Conservation (phyloP, 441 rosid species). For the Populus tomentosa region DNA sequence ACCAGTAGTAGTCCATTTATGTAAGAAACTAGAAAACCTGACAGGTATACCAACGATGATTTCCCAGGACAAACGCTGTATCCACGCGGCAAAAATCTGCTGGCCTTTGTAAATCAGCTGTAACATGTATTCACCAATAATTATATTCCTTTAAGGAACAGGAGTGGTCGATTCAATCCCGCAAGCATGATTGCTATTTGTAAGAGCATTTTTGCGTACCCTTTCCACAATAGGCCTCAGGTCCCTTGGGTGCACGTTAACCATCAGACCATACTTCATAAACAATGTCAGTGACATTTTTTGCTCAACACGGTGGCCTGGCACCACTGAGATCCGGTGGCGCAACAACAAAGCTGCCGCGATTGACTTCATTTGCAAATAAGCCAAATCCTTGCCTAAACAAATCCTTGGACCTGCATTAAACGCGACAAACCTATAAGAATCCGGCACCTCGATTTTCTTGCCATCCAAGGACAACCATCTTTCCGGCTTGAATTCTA, state of each 20-base stretch:
- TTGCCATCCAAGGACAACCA: conserved; percentile 52
- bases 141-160: conserved; percentile 12
- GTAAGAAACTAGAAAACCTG: background rate
- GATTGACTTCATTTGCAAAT: conserved; percentile 82
- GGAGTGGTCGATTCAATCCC: conserved; percentile 18
- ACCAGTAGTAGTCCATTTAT: background rate
- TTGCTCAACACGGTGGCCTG: conserved; percentile 76
- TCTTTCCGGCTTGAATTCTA: conserved; percentile 72
- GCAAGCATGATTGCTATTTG: conserved; percentile 5
- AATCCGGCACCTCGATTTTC: conserved; percentile 31
- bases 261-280: conserved; percentile 70
- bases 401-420: conserved; percentile 84
- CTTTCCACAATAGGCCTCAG: conserved; percentile 35
- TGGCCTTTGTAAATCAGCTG: background rate
- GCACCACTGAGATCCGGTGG: conserved; percentile 47
- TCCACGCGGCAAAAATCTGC: background rate
- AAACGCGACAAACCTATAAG: conserved; percentile 58
- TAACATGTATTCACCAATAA: too few species aligned
- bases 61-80: background rate
- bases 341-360: conserved; percentile 59
- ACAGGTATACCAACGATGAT: background rate
- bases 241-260: conserved; percentile 53
- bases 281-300: conserved; percentile 85
- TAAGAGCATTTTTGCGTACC: conserved; percentile 6
- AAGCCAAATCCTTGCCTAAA: conserved; percentile 79